Base-by-base conservation (phyloP, 2,329 filamentous ascomycete genomes). In the Talaromyces sp. region DNA sequence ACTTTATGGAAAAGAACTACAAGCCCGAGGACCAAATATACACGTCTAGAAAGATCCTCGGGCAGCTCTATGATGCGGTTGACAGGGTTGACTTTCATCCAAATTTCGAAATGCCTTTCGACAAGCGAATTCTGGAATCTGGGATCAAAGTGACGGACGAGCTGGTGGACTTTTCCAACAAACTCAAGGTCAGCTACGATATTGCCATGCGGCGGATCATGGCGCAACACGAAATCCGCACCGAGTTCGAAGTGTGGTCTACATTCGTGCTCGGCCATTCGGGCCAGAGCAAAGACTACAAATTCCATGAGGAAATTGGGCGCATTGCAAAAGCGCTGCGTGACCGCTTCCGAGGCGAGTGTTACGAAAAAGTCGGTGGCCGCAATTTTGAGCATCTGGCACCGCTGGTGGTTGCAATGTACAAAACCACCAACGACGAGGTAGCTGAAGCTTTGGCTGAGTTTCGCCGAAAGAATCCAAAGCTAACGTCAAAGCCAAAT, bases 221-320 rank as follows among this genome's bases (percentile, higher is more conserved):
- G 86, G 88, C 86, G 1, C 92, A 96, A 68, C 86, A 92, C 65
- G 88, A 89, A 50, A 89, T 97, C 59, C 76, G 79, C 19, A 96
- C 90, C 0, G 94, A 99, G 68, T 97, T 96, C 65, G 94, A 99
- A 73, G 84, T 96, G 11, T 97, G 88, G 86, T 88, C 91, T 0
- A 88, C 90, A 0, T 97, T 97, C 72, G 85, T 92, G 2, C 80
- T 97, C 61, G 83, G 83, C 1, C 90, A 89, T 69, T 89, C 90
- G 9, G 82, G 85, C 0, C 82, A 90, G 27, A 86, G 84, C 35
- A 84, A 82, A 9, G 90, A 94, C 64, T 97, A 95, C 78, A 96
- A 94, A 68, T 85, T 92, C 54, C 87, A 92, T 54, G 93, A 99
- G 72, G 88, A 90, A 17, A 85, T 97, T 32, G 89, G 89, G 0